Base-by-base conservation (phyloP, 1,139 yeast species). In the Protomyces pachydermus region DNA sequence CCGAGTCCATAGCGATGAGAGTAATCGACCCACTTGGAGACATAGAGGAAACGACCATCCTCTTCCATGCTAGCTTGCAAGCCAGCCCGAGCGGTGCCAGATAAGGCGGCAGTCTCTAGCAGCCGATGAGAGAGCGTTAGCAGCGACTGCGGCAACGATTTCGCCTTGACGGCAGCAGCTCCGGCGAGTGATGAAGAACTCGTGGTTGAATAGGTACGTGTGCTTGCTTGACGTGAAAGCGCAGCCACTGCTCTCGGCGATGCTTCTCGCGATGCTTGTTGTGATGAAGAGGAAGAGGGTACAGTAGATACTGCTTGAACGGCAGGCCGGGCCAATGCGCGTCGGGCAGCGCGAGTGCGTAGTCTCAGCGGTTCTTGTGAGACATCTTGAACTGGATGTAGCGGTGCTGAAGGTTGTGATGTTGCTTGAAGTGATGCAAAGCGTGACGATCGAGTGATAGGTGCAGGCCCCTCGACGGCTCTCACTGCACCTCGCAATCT, bases 1-100 rank as follows among this genome's bases (percentile, higher is more conserved):
- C 97, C 89, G 72, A 95, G 87, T 0, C 99, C 99, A 75, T 91
- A 95, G 73, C 88, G 90, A 77, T 91, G 91, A 51, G 97, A 88
- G 74, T 93, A 93, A 75, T 95, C 98, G 37, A 95, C 98, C 99
- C 99, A 95, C 74, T 91, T 91, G 68, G 95, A 87, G 60, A 93
- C 86, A 68, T 89, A 50, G 16, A 34, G n/a, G 1, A 57, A 14
- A 10, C 10, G 5, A 12, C 53, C 12, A 9, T 16, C 28, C 12
- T 6, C 34, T 50, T 16, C 32, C 37, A 12, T 23, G 23, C 32
- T 50, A 28, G 48, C 6, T 10, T 20, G 48, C 23, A 20, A 10
- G 25, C 23, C 16, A n/a, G 48, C 2, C 20, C 23, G 20, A 42
- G 48, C 48, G 2, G 48, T 16, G 23, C 48, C 48, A 37, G 42